Evolutionary conservation across 306 rosid genomes (phyloP).

Genomic region (Dryas octopetala): DNA sequence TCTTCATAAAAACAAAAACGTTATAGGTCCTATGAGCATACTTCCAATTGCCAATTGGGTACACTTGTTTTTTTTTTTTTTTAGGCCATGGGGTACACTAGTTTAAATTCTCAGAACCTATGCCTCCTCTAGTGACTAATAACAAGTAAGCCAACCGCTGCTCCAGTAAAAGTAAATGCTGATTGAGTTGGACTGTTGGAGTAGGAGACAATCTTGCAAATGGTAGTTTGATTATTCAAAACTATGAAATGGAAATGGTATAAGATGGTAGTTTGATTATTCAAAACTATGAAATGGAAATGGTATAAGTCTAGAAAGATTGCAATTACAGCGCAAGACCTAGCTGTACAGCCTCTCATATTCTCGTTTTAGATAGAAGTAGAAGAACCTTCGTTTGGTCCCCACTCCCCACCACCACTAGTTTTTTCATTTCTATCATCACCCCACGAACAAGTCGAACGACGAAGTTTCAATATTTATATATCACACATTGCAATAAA

Average conservation of each 20-base stretch:
- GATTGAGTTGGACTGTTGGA: neutral
- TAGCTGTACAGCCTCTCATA: neutral
- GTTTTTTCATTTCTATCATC: neutral
- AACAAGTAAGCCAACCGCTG: neutral
- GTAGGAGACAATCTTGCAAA: neutral
- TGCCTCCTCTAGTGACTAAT: neutral
- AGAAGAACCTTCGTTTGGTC: slow-evolving; percentile 11
- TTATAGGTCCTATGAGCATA: too few species aligned
- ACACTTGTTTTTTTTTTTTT: neutral
- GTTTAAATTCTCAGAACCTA: neutral
- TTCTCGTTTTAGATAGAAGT: neutral
- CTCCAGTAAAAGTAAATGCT: neutral
- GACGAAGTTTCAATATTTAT: neutral
- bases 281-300: neutral
- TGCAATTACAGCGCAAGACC: neutral
- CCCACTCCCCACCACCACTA: slow-evolving; percentile 15
- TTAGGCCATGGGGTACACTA: neutral
- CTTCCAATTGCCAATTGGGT: too few species aligned
- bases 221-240: neutral
- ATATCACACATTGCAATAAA: neutral
- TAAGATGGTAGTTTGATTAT: neutral
- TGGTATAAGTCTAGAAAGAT: neutral
- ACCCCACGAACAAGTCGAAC: neutral
- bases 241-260: neutral
- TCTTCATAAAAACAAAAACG: too few species aligned